A percentile compares a stretch with the other conserved stretches of the same genome.
phyloP scores from a whole-genome alignment of 306 rosid genomes.

The Macrotyloma uniflorum region DNA sequence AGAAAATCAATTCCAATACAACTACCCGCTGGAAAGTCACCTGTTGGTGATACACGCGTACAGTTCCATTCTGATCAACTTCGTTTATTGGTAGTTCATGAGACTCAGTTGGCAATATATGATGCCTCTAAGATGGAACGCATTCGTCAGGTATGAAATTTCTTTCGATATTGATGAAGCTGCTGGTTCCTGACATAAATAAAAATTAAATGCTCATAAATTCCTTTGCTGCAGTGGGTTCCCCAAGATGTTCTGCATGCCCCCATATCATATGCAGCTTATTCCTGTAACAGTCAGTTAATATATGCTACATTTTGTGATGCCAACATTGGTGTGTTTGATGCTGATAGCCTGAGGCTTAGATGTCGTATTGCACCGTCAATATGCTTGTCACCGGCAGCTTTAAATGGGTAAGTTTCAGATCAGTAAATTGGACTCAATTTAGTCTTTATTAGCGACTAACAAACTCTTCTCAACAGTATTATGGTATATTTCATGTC shows the following conservation, averaged over 20 bases:
- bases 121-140: conserved; percentile 91
- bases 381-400: conserved; percentile 58
- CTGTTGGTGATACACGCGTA: conserved; percentile 75
- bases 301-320: conserved; percentile 71
- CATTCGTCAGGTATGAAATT: conserved; percentile 67
- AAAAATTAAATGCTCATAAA: conserved; percentile 19
- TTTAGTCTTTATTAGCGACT: not conserved
- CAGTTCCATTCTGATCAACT: conserved; percentile 82
- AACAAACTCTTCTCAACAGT: not conserved
- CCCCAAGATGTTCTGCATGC: conserved; percentile 78
- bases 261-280: conserved; percentile 73
- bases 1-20: conserved; percentile 70
- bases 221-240: conserved; percentile 72
- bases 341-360: conserved; percentile 73
- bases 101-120: conserved; percentile 84
- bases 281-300: conserved; percentile 76
- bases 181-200: not conserved
- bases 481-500: not conserved
- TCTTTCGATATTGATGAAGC: conserved; percentile 15
- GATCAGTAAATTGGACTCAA: conserved; percentile 12
- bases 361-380: conserved; percentile 86
- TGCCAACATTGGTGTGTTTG: conserved; percentile 82
- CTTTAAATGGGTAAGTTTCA: conserved; percentile 64
- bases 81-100: conserved; percentile 76
- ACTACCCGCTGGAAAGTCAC: conserved; percentile 70